Conservation (phyloP, 2,329 filamentous ascomycete genomes). For the Ceratocystiopsis sp. region DNA sequence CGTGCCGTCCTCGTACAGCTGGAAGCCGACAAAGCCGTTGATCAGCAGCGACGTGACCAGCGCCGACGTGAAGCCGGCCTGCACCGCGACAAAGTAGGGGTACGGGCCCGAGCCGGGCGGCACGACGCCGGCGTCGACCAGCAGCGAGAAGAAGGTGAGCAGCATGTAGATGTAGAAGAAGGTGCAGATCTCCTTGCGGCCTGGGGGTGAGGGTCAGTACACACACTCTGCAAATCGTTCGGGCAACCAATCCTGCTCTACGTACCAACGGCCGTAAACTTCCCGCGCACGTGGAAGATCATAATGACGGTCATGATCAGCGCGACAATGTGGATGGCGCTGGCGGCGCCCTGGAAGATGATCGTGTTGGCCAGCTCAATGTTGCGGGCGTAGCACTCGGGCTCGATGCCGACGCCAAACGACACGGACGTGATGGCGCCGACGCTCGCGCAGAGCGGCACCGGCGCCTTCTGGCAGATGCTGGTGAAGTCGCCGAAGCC, state of each 20-base stretch:
- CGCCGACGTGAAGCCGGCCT: constrained; percentile 71
- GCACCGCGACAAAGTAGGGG: constrained; percentile 79
- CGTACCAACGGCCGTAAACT: constrained; percentile 94
- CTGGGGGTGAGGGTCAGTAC: too few species aligned
- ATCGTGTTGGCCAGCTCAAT: constrained; percentile 96
- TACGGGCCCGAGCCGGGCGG: constrained; percentile 67
- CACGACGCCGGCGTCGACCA: constrained; percentile 84
- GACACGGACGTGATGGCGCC: constrained; percentile 56
- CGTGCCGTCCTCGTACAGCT: constrained; percentile 94
- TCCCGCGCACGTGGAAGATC: constrained; percentile 91
- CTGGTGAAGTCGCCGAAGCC: constrained; percentile 80
- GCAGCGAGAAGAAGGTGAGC: constrained; percentile 71
- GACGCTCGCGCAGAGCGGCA: constrained; percentile 77
- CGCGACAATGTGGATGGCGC: constrained; percentile 81
- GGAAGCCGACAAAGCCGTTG: constrained; percentile 97
- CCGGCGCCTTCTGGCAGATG: constrained; percentile 69
- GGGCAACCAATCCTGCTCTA: too few species aligned
- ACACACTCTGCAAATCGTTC: too few species aligned
- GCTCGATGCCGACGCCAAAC: constrained; percentile 60
- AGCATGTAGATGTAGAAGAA: constrained; percentile 98
- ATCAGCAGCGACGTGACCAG: constrained; percentile 80
- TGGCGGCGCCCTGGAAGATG: constrained; percentile 86
- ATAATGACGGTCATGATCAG: constrained; percentile 90
- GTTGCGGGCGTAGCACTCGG: constrained; percentile 82
- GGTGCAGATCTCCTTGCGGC: constrained; percentile 54